Base-by-base conservation (phyloP, 2,329 filamentous ascomycete species). In the Fusarium anthophilum region DNA sequence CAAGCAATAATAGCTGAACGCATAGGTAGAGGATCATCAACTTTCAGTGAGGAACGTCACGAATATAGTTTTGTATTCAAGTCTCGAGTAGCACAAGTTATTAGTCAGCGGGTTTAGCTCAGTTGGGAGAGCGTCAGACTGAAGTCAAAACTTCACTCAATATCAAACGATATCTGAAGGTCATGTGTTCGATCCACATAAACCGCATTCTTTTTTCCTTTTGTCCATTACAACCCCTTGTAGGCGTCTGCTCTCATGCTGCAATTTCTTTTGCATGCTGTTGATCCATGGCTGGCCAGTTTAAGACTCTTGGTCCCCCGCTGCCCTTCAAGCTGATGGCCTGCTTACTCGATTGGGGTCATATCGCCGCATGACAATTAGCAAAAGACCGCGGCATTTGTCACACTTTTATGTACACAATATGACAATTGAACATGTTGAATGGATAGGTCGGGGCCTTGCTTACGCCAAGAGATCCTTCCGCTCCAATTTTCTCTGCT, bases 121-220 rank as follows among this genome's bases (percentile, higher is more conserved):
- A 70, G 67, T 70, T 70, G 67, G 67, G 67, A 70, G 67, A 70
- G 67, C 67, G 67, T 70, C 67, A 70, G 67, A 70, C 67, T 70
- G 67, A 70, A 70, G 67, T 39, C 2, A 37, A 50, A 69, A 70
- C 67, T 70, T 70, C 67, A 58, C 44, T 70, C 65, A 43, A 11
- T 66, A 59, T 66, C 51, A 53, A 32, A 8, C 17, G 66, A 58
- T 65, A 70, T 69, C 67, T 69, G 67, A 69, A 69, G 67, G 67
- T 69, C 67, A 24, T 70, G 67, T 70, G 67, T 70, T 70, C 67
- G 66, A 70, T 70, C 67, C 67, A 70, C 67, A 70, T 32, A 70
- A 70, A 66, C 66, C 66, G 67, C 67, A 70, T 37, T 2, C 0
- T 2, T 18, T 26, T 69, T 22, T 12, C 3, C 15, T 47, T 28